phyloP scores from a whole-genome alignment of 331 rosid genomes.

The Pyracantha coccinea region DNA sequence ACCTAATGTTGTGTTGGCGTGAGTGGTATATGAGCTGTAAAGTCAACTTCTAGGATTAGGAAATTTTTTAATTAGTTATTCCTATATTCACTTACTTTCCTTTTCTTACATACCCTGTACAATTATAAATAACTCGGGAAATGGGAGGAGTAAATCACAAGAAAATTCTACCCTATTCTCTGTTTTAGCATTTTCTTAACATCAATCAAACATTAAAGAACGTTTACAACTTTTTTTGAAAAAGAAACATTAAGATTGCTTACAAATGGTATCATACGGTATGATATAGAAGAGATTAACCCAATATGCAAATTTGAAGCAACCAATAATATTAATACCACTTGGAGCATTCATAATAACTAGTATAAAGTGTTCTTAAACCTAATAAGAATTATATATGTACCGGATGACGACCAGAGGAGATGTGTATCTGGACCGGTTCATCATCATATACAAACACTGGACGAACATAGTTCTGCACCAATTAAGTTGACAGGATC shows the following conservation, averaged over 20 bases:
- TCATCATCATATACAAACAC: constrained; percentile 50
- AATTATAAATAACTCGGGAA: background rate
- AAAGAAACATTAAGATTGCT: background rate
- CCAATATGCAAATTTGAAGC: background rate
- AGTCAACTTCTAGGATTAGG: background rate
- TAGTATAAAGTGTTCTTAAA: background rate
- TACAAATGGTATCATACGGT: background rate
- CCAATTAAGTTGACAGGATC: constrained; percentile 19
- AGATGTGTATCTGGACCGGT: constrained; percentile 69
- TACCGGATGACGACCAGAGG: constrained; percentile 92
- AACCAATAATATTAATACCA: background rate
- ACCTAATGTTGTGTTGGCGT: background rate
- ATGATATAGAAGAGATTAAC: background rate
- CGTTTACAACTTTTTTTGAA: no score
- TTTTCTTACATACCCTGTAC: background rate
- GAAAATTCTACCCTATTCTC: background rate
- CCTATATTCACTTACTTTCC: background rate
- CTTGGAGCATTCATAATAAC: background rate
- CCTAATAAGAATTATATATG: constrained; percentile 11
- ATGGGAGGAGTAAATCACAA: background rate
- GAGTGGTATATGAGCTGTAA: background rate
- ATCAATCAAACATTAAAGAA: background rate
- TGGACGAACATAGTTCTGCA: constrained; percentile 74
- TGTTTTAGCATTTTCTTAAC: background rate
- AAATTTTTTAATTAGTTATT: background rate